Conservation (phyloP, 2,329 filamentous ascomycete genomes). For the Alternaria sp. region DNA sequence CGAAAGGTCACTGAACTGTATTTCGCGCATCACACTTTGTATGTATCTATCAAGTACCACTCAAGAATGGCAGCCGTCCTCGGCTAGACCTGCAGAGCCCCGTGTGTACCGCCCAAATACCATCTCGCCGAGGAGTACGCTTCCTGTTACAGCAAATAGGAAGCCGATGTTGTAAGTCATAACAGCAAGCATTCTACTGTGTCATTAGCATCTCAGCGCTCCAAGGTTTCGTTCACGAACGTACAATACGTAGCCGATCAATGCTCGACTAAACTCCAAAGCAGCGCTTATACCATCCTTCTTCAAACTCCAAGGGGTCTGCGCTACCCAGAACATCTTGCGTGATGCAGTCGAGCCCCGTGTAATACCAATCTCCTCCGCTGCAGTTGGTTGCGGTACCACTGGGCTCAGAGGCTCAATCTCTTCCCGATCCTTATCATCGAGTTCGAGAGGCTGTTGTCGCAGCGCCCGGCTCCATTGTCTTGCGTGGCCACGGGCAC, state of each 20-base stretch:
- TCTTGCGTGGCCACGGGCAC: slow-evolving; percentile 10
- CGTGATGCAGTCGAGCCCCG: background rate
- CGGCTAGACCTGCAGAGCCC: slow-evolving; percentile 23
- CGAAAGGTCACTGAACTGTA: background rate
- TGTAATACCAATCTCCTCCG: background rate
- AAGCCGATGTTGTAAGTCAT: slow-evolving; percentile 45
- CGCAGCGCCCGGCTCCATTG: slow-evolving; percentile 22
- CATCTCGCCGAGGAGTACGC: slow-evolving; percentile 37
- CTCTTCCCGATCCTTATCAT: slow-evolving; percentile 19
- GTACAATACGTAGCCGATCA: slow-evolving; percentile 40
- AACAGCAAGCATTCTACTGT: slow-evolving; percentile 37
- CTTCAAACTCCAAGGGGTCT: slow-evolving; percentile 26
- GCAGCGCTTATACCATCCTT: slow-evolving; percentile 26
- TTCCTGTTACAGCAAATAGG: slow-evolving; percentile 38
- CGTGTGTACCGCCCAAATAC: slow-evolving; percentile 37
- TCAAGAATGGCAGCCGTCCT: slow-evolving; percentile 38
- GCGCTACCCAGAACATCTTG: slow-evolving; percentile 25
- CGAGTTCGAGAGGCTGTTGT: slow-evolving; percentile 10
- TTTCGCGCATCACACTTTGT: background rate
- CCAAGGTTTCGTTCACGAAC: background rate
- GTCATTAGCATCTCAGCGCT: background rate
- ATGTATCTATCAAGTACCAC: background rate
- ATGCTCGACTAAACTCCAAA: slow-evolving; percentile 33
- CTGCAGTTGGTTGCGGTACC: background rate
- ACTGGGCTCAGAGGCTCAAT: slow-evolving; percentile 26